These are phyloP conservation scores for Saccharomyces hybrid DNA, from an alignment of 1,139 yeast genomes.

Conservation along the genomic window DNA sequence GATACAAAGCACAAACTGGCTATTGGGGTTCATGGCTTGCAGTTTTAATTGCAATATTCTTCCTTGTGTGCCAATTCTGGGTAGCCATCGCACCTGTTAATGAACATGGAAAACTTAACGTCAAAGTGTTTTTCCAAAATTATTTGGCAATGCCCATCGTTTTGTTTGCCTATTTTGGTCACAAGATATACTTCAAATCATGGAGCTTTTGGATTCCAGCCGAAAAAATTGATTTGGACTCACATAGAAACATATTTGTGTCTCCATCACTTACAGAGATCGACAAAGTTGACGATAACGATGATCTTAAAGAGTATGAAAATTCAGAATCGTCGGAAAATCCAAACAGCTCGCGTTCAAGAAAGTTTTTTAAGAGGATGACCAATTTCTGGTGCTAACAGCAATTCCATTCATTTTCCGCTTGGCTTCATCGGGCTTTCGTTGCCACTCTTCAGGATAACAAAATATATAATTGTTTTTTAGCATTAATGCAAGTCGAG, in stretches of 20 bases:
- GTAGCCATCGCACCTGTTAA: slow-evolving; percentile 63
- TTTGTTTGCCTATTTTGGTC: slow-evolving; percentile 42
- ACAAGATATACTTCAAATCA: slow-evolving; percentile 43
- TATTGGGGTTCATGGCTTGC: slow-evolving; percentile 61
- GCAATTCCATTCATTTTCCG: not conserved
- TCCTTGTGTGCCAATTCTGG: slow-evolving; percentile 72
- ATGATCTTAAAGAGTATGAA: not conserved
- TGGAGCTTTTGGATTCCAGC: slow-evolving; percentile 39
- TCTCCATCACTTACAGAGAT: slow-evolving; percentile 27
- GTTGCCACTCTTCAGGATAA: not conserved
- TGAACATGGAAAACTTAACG: slow-evolving; percentile 37
- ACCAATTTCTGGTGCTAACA: not conserved
- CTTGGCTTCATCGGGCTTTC: not conserved
- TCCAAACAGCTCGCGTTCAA: not conserved
- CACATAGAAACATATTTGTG: slow-evolving; percentile 51
- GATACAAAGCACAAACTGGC: slow-evolving; percentile 62
- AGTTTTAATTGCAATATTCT: slow-evolving; percentile 47
- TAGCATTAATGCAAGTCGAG: not conserved
- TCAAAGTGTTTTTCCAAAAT: slow-evolving; percentile 44
- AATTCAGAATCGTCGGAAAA: not conserved
- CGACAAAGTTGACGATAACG: not conserved
- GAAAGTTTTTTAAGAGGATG: not conserved
- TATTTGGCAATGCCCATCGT: slow-evolving; percentile 51
- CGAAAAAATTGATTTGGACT: slow-evolving; percentile 44
- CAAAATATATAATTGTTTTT: not conserved